Percentiles rank a stretch among this genome's conserved stretches.
phyloP scores from a whole-genome alignment of 169 alveolate genomes.

The Cyclospora cayetanensis region DNA sequence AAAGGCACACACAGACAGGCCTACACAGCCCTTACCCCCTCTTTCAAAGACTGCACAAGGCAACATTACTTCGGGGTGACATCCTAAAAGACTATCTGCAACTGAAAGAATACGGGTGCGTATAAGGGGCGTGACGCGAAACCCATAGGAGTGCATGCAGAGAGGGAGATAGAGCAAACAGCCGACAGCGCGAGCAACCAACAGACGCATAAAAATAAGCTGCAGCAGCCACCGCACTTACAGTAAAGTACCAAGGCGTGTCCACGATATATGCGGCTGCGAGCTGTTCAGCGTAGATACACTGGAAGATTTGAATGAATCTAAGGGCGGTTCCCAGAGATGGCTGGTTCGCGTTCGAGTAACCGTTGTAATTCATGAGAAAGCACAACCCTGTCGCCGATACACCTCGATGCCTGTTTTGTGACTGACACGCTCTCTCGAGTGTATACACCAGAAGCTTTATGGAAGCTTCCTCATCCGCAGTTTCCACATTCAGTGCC shows the following conservation, averaged over 20 bases:
- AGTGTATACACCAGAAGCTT: conserved; percentile 58
- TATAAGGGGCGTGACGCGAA: too few relatives aligned
- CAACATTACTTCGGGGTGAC: too few relatives aligned
- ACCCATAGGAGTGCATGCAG: too few relatives aligned
- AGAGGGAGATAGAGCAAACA: too few relatives aligned
- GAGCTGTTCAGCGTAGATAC: conserved; percentile 64
- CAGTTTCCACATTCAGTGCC: background rate
- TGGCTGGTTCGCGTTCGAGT: conserved; percentile 63
- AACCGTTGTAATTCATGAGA: conserved; percentile 55
- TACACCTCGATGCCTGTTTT: conserved; percentile 41
- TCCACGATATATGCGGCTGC: conserved; percentile 62
- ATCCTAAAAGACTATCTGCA: too few relatives aligned
- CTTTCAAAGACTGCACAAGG: too few relatives aligned
- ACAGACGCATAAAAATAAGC: background rate
- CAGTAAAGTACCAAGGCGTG: conserved; percentile 71
- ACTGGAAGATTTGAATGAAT: conserved; percentile 65
- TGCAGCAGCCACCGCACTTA: background rate
- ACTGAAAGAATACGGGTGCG: too few relatives aligned
- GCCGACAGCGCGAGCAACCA: background rate
- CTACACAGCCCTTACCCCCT: too few relatives aligned
- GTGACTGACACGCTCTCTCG: conserved; percentile 72
- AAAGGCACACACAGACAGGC: too few relatives aligned
- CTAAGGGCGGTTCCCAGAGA: conserved; percentile 60
- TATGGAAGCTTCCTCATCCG: conserved; percentile 18
- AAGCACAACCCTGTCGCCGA: background rate